Percentiles rank a stretch among this genome's conserved stretches.
These are phyloP conservation scores for Monilinia vaccinii-corymbosi DNA, from an alignment of 2,329 filamentous ascomycete genomes.

Conservation along the genomic window DNA sequence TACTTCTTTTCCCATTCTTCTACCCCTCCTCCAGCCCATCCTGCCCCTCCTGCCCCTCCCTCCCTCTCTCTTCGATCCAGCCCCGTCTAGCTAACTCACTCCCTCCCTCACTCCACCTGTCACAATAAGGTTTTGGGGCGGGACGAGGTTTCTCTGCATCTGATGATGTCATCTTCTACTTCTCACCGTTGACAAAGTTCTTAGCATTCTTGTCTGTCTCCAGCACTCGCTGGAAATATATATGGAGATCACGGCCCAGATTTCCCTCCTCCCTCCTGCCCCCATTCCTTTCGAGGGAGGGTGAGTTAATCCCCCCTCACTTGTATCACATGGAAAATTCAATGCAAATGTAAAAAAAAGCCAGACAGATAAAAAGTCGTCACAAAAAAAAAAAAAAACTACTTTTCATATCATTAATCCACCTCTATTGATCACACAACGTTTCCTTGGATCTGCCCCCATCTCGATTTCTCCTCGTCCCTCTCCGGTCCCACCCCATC, in stretches of 20 bases:
- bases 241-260: not conserved
- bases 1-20: too few relatives aligned
- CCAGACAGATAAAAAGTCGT: not conserved
- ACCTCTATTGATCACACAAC: not conserved
- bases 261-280: too few relatives aligned
- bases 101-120: too few relatives aligned
- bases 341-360: not conserved
- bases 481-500: not conserved
- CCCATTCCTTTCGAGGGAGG: not conserved
- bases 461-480: not conserved
- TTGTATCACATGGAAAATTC: not conserved
- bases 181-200: not conserved
- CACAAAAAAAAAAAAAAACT: not conserved
- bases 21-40: too few relatives aligned
- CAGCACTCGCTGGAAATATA: not conserved
- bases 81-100: too few relatives aligned
- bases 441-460: not conserved
- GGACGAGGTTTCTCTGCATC: too few relatives aligned
- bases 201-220: not conserved
- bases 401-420: constrained; percentile 4
- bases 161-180: not conserved
- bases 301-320: not conserved
- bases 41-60: too few relatives aligned
- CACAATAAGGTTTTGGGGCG: too few relatives aligned
- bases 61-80: too few relatives aligned